These are phyloP conservation scores for Epichloe scottii DNA, from an alignment of 2,329 filamentous ascomycete genomes.

Conservation along the genomic window DNA sequence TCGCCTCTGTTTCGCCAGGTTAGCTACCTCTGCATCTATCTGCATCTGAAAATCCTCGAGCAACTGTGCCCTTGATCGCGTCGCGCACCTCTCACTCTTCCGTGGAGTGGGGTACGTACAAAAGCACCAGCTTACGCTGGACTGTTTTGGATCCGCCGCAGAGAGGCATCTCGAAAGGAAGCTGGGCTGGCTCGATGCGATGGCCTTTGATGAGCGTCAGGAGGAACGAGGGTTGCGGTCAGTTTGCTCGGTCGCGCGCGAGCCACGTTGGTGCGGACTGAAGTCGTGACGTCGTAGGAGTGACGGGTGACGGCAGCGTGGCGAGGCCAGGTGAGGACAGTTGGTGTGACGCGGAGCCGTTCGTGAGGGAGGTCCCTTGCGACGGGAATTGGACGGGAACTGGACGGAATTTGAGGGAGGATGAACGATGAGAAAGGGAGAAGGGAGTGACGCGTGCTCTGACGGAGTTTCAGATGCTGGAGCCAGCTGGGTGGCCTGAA, in stretches of 20 bases:
- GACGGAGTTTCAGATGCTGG: not conserved
- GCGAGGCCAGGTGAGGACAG: not conserved
- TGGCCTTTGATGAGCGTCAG: not conserved
- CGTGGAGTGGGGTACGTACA: slow-evolving; percentile 36
- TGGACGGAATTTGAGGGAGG: not conserved
- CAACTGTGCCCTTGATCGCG: not conserved
- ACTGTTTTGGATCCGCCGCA: slow-evolving; percentile 72
- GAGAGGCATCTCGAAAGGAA: slow-evolving; percentile 15
- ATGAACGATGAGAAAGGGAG: not conserved
- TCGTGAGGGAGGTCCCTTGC: not conserved
- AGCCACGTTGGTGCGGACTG: not conserved
- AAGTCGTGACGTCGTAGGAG: not conserved
- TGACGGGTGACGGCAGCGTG: not conserved
- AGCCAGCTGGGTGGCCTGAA: not conserved
- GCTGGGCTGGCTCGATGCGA: not conserved
- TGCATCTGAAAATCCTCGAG: not conserved
- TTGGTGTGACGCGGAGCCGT: not conserved
- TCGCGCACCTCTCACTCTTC: not conserved
- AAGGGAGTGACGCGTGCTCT: not conserved
- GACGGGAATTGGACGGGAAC: not conserved
- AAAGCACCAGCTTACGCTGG: slow-evolving; percentile 89
- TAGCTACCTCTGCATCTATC: not conserved
- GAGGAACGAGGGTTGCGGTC: not conserved
- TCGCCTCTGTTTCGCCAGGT: slow-evolving; percentile 53
- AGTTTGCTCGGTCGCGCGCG: not conserved